phyloP scores from a whole-genome alignment of 1,139 yeast species.

The Yamadazyma dushanensis region DNA sequence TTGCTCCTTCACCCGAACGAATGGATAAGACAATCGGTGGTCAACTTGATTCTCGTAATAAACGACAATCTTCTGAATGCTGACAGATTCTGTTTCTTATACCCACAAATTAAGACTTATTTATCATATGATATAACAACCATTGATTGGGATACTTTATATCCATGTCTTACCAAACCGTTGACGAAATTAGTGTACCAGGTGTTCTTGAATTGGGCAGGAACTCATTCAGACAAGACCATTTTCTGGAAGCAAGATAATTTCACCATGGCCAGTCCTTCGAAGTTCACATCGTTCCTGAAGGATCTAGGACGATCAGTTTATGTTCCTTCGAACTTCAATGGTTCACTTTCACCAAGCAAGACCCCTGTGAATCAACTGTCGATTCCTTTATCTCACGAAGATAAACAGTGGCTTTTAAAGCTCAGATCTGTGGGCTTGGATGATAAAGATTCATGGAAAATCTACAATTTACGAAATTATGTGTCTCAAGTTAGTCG shows the following conservation, averaged over 20 bases:
- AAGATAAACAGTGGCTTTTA: constrained; percentile 76
- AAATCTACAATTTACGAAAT: constrained; percentile 65
- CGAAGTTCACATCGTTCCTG: constrained; percentile 22
- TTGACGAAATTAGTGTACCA: constrained; percentile 67
- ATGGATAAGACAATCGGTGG: constrained; percentile 74
- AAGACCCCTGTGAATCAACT: constrained; percentile 17
- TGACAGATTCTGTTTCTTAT: constrained; percentile 77
- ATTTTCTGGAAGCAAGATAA: constrained; percentile 62
- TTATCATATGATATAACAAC: constrained; percentile 73
- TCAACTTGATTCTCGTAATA: constrained; percentile 61
- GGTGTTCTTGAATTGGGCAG: constrained; percentile 70
- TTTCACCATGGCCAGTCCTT: constrained; percentile 14
- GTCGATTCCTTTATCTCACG: constrained; percentile 41
- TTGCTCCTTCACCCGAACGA: constrained; percentile 79
- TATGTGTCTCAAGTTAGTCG: constrained; percentile 65
- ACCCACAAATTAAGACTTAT: constrained; percentile 78
- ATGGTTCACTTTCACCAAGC: constrained; percentile 4
- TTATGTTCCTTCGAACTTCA: constrained; percentile 25
- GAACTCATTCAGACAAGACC: constrained; percentile 59
- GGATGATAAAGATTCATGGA: constrained; percentile 77
- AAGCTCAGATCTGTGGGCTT: constrained; percentile 71
- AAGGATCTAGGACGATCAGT: constrained; percentile 43
- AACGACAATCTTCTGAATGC: constrained; percentile 68
- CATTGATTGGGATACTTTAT: constrained; percentile 63
- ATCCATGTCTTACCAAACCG: constrained; percentile 66